Percentiles rank a stretch among this genome's conserved stretches.
phyloP scores from a whole-genome alignment of 495 filamentous ascomycete species.

The Penicillium coffeae region DNA sequence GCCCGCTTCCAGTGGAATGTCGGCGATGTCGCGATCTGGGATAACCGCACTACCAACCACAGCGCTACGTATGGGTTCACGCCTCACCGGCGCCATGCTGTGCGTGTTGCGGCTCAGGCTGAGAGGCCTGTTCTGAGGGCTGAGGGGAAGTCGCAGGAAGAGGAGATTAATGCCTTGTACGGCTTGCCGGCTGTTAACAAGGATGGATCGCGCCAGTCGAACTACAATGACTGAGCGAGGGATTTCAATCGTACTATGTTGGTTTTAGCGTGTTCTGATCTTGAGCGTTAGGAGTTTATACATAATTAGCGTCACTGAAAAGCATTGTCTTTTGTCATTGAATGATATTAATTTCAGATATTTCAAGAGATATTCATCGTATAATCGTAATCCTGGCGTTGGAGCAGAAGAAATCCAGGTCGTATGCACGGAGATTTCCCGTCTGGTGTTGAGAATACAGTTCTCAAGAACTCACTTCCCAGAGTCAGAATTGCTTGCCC shows the following conservation, averaged over 20 bases:
- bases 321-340: too few species aligned
- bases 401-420: too few species aligned
- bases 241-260: background rate
- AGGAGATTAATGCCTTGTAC: constrained; percentile 47
- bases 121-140: constrained; percentile 54
- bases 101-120: constrained; percentile 57
- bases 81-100: constrained; percentile 58
- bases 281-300: background rate
- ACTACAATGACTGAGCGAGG: constrained; percentile 57
- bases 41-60: constrained; percentile 65
- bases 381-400: too few species aligned
- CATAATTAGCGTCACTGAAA: background rate
- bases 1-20: constrained; percentile 69
- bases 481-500: too few species aligned
- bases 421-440: too few species aligned
- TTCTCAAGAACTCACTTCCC: too few species aligned
- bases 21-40: constrained; percentile 71
- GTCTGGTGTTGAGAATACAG: too few species aligned
- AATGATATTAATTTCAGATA: too few species aligned
- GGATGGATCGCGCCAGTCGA: constrained; percentile 55
- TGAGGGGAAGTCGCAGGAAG: constrained; percentile 55
- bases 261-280: too few species aligned
- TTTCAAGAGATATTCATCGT: too few species aligned
- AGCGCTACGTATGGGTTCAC: constrained; percentile 59
- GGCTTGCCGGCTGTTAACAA: constrained; percentile 54